A percentile compares a stretch with the other conserved stretches of the same genome.
Conservation (phyloP, 768 basidiomycete genomes). For the Suillus luteus region DNA sequence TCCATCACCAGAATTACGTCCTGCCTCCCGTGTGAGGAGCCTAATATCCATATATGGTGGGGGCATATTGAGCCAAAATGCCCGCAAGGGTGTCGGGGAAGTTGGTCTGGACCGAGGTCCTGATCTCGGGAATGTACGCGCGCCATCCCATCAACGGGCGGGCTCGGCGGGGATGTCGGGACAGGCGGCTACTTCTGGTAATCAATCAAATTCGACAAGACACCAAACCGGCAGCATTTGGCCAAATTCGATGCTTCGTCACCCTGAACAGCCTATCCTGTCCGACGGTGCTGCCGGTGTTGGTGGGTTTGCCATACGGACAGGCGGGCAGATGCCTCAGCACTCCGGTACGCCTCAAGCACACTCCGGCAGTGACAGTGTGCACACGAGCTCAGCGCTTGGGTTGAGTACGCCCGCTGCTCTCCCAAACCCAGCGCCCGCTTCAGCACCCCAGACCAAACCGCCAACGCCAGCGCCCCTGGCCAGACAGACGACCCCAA, state of each 20-base stretch:
- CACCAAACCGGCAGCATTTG: not conserved
- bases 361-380: not conserved
- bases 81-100: conserved; percentile 18
- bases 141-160: conserved; percentile 7
- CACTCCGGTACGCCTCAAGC: not conserved
- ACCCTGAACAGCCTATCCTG: conserved; percentile 10
- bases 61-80: not conserved
- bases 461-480: not conserved
- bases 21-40: conserved; percentile 28
- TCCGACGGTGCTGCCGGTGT: not conserved
- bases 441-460: not conserved
- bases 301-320: not conserved
- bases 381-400: not conserved
- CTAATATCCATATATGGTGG: too few species aligned
- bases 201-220: conserved; percentile 1
- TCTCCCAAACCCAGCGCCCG: not conserved
- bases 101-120: conserved; percentile 24
- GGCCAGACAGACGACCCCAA: not conserved
- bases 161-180: not conserved
- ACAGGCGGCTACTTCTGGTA: conserved; percentile 7
- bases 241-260: not conserved
- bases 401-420: not conserved
- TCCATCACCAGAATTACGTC: conserved; percentile 29
- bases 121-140: conserved; percentile 10
- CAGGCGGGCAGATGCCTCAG: not conserved